Base-by-base conservation (phyloP, 208 protist species). In the Tritrichomonas foetus region DNA sequence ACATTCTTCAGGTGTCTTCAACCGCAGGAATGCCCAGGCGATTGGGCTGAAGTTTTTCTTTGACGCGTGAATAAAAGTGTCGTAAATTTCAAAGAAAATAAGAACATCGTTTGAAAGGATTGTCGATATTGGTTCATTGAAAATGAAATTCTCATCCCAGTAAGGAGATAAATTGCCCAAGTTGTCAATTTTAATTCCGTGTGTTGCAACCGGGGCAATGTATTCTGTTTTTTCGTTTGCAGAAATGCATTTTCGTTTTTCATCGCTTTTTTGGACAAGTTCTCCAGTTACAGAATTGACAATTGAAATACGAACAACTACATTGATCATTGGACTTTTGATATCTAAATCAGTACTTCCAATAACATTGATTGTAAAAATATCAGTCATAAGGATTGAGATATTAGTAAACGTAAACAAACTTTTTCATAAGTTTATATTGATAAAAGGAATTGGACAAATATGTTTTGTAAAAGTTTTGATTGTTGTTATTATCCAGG, bases 61-160 rank as follows among this genome's bases (percentile, higher is more conserved):
- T 1, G 44, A 44, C 14, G 44, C 14, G 33, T 44, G 78, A 39
- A 89, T 47, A n/a, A 41, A 44, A 44, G 47, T 53, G 30, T 89
- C 78, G 30, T 57, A 44, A 57, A 89, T 89, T 89, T 89, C 78
- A 49, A 89, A 89, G 22, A 53, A 89, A 41, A 89, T 16, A 22
- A 89, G 16, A 3, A 89, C 30, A 57, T 89, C 47, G 33, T 89
- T n/a, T 50, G 44, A 53, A 13, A 89, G 27, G 39, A 89, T 89
- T 57, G 47, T 61, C 20, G 47, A 14, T 27, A 89, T n/a, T 5
- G 78, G 47, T 39, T 89, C 78, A n/a, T 89, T 89, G 39, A 57
- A 89, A 27, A 89, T 57, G 16, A 89, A 89, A 89, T 16, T 53
- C 33, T 89, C 78, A 89, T 89, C 30, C 78, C 78, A 89, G 36